Conservation (phyloP, 768 basidiomycete genomes). For the Tricholoma hemisulphureum region DNA sequence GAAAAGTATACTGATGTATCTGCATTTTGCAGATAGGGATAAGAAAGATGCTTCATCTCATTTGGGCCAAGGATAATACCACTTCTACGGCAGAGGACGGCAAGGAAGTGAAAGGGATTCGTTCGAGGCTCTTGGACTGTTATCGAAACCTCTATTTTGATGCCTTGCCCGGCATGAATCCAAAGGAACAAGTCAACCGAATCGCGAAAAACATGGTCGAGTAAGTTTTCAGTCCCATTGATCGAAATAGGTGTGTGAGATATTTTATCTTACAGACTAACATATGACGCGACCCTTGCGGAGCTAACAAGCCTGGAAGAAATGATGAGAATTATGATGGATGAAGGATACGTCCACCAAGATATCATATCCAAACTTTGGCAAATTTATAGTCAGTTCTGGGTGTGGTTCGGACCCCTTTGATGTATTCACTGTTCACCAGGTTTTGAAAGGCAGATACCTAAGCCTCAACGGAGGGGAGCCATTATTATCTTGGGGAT, state of each 20-base stretch:
- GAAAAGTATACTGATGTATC: slow-evolving; percentile 6
- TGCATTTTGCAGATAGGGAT: slow-evolving; percentile 63
- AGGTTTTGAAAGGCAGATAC: slow-evolving; percentile 77
- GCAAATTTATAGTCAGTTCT: slow-evolving; percentile 86
- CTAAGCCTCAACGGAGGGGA: slow-evolving; percentile 84
- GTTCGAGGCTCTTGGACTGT: slow-evolving; percentile 83
- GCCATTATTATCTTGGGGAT: slow-evolving; percentile 97
- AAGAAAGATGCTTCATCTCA: slow-evolving; percentile 94
- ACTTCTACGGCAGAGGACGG: slow-evolving; percentile 63
- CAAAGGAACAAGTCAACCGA: slow-evolving; percentile 85
- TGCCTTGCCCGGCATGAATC: slow-evolving; percentile 52
- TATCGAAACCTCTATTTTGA: slow-evolving; percentile 91
- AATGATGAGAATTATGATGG: slow-evolving; percentile 96
- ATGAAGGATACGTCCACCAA: slow-evolving; percentile 74
- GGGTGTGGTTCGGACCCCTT: background rate
- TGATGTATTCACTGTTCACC: background rate
- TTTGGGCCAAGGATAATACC: slow-evolving; percentile 94
- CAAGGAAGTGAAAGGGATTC: slow-evolving; percentile 81
- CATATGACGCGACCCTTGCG: slow-evolving; percentile 89
- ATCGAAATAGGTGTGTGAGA: background rate
- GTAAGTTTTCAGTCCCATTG: slow-evolving; percentile 42
- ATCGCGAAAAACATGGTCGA: slow-evolving; percentile 98
- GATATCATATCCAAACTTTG: slow-evolving; percentile 91
- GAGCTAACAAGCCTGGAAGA: slow-evolving; percentile 96
- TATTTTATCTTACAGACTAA: slow-evolving; percentile 52